phyloP scores from a whole-genome alignment of 1,139 yeast species.

The Pneumocystis murina region DNA sequence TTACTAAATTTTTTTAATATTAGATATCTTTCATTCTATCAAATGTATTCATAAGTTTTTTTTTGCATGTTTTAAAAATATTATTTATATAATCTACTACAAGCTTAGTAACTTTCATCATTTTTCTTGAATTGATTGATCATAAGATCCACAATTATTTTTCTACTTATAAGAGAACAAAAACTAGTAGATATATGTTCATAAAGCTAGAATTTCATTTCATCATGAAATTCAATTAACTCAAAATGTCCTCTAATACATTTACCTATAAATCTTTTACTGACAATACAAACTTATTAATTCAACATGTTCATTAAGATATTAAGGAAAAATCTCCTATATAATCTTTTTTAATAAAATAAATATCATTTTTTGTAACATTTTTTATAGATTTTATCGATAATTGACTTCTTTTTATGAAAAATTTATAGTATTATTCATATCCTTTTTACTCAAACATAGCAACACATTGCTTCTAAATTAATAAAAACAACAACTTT shows the following conservation, averaged over 20 bases:
- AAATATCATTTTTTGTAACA: slow-evolving; percentile 33
- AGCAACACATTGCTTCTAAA: slow-evolving; percentile 96
- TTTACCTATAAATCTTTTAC: slow-evolving; percentile 94
- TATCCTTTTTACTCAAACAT: slow-evolving; percentile 49
- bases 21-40: slow-evolving; percentile 58
- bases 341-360: slow-evolving; percentile 28
- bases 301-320: slow-evolving; percentile 46
- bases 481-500: slow-evolving; percentile 82
- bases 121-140: slow-evolving; percentile 75
- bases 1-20: slow-evolving; percentile 52
- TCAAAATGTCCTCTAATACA: slow-evolving; percentile 99
- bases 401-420: slow-evolving; percentile 73
- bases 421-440: slow-evolving; percentile 48
- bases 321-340: slow-evolving; percentile 39
- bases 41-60: slow-evolving; percentile 53
- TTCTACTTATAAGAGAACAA: slow-evolving; percentile 91
- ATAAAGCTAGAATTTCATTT: slow-evolving; percentile 53
- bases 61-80: slow-evolving; percentile 50
- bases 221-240: slow-evolving; percentile 59
- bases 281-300: slow-evolving; percentile 87
- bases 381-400: slow-evolving; percentile 98
- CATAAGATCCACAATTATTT: slow-evolving; percentile 83
- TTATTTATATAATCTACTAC: slow-evolving; percentile 44
- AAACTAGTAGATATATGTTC: slow-evolving; percentile 80
- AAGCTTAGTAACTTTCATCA: slow-evolving; percentile 57